Base-by-base conservation (phyloP, 257 asterid genomes). In the Rauvolfia tetraphylla region DNA sequence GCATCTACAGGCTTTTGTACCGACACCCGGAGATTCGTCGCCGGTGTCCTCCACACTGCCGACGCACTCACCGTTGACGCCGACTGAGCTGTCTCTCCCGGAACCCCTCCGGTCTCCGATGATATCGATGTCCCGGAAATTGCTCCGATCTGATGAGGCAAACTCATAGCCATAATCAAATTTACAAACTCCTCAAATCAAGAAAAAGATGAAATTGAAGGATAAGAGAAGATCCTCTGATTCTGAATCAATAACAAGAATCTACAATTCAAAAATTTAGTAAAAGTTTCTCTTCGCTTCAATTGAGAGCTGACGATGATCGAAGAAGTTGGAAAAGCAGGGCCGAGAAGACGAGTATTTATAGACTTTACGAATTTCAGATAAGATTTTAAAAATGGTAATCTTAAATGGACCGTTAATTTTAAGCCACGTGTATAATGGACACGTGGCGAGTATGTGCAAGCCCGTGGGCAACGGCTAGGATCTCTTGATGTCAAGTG, bases 131-230 rank as follows among this genome's bases (percentile, higher is more conserved):
- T 34, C 13, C 93, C 96, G 66, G 97, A 82, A 29, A 95, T 85
- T 3, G 95, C 90, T 66, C 94, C 89, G 74, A 95, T 88, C 86
- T 91, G 99, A 75, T 89, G 92, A 11, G 98, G 90, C 76, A 95
- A 72, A 81, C 93, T 90, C 97, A 92, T 91, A n/a, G 97, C 98
- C 99, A 92, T 92, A 58, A 44, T 48, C 80, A 17, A 66, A 53
- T 41, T 58, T 8, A 36, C 18, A 54, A 69, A 27, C 18, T 33
- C 63, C n/a, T 33, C 68, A 59, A 61, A 76, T 8, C 25, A n/a
- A 46, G n/a, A 59, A 74, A 29, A 18, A 4, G 4, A 56, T 15
- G 15, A 29, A 48, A 22, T 41, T 56, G 23, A 2, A 29, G 57
- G 34, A 18, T 51, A 18, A 15, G 0, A 12, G 59, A 11, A 51